Conservation (phyloP, 164 flowering plant species). For the Cinnamomum micranthum region DNA sequence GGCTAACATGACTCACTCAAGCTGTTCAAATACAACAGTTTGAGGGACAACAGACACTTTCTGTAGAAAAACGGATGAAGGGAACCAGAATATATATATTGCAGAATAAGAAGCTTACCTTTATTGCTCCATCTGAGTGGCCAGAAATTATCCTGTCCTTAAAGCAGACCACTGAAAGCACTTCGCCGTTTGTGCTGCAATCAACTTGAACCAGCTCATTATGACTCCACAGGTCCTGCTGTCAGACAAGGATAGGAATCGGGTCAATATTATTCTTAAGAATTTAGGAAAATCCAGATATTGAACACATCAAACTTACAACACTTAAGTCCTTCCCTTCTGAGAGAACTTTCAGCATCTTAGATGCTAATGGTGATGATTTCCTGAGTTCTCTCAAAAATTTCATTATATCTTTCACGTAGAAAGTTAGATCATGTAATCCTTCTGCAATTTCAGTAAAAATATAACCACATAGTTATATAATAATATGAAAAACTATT, state of each 20-base stretch:
- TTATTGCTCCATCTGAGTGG: constrained; percentile 79
- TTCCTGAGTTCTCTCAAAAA: constrained; percentile 64
- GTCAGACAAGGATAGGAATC: constrained; percentile 8
- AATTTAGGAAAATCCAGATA: neutral
- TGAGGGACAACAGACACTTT: neutral
- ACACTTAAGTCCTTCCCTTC: constrained; percentile 51
- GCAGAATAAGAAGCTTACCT: constrained; percentile 31
- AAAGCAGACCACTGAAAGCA: constrained; percentile 52
- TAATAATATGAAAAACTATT: neutral
- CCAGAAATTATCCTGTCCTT: constrained; percentile 66
- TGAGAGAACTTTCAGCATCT: constrained; percentile 58
- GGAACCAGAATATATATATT: neutral
- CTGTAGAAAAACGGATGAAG: neutral
- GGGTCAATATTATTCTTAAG: constrained; percentile 3
- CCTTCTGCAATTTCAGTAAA: constrained; percentile 47
- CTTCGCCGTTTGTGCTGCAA: constrained; percentile 66
- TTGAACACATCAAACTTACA: constrained; percentile 37
- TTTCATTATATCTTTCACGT: constrained; percentile 59
- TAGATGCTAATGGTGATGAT: constrained; percentile 49
- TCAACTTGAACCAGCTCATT: constrained; percentile 61
- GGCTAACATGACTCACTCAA: neutral
- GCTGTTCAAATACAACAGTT: neutral
- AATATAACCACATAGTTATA: neutral
- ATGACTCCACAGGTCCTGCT: constrained; percentile 68
- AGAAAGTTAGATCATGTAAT: constrained; percentile 35